phyloP scores from a whole-genome alignment of 495 filamentous ascomycete genomes.

The Pseudomonodictys pantanalensis region DNA sequence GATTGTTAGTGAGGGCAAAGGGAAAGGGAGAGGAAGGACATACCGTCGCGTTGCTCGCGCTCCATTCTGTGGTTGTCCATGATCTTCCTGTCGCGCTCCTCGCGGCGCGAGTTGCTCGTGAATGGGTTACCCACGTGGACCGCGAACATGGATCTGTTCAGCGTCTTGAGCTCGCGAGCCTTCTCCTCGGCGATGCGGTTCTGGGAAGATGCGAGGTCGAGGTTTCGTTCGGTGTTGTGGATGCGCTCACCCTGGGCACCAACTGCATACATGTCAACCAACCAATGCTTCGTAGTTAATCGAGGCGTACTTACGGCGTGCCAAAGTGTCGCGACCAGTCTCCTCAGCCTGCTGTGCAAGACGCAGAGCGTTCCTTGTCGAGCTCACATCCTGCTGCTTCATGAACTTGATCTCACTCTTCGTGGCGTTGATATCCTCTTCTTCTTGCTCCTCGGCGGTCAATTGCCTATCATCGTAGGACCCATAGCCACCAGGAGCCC shows the following conservation, averaged over 20 bases:
- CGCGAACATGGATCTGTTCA: constrained; percentile 82
- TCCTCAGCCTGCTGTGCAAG: constrained; percentile 68
- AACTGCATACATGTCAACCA: too few species aligned
- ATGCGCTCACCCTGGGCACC: constrained; percentile 63
- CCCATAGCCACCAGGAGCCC: constrained; percentile 52
- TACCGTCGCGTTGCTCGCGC: too few species aligned
- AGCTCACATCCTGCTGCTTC: constrained; percentile 71
- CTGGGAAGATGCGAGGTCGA: constrained; percentile 66
- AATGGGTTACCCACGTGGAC: constrained; percentile 33
- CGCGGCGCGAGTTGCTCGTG: constrained; percentile 42
- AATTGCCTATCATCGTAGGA: constrained; percentile 64
- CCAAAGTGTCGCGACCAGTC: constrained; percentile 65
- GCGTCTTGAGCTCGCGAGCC: constrained; percentile 68
- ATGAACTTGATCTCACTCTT: constrained; percentile 73
- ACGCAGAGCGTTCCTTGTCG: constrained; percentile 65
- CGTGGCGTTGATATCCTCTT: constrained; percentile 61
- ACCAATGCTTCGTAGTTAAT: too few species aligned
- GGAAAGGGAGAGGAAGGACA: too few species aligned
- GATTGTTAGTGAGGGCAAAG: too few species aligned
- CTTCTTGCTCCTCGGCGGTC: constrained; percentile 60
- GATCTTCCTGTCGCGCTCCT: constrained; percentile 60
- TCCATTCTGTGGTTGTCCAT: too few species aligned
- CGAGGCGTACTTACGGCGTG: too few species aligned
- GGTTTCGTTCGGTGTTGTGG: constrained; percentile 70
- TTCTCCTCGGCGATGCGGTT: constrained; percentile 72